These are phyloP conservation scores for Hylodesmum podocarpum DNA, from an alignment of 306 rosid species.

Conservation along the genomic window DNA sequence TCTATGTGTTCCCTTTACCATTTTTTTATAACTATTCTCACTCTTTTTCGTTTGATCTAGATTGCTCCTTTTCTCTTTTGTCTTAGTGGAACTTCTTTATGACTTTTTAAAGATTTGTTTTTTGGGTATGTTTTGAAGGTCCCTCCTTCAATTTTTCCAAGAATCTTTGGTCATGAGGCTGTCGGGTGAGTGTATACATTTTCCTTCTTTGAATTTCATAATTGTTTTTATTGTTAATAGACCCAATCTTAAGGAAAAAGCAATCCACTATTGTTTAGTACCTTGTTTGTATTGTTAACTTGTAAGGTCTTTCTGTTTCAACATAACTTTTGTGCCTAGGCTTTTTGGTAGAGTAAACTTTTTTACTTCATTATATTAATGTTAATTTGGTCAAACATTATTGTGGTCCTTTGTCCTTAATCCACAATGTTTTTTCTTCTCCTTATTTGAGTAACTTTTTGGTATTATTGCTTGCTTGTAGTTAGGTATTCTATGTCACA, in stretches of 20 bases:
- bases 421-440: neutral
- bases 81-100: neutral
- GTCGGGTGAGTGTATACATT: slow-evolving; percentile 54
- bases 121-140: slow-evolving; percentile 36
- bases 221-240: neutral
- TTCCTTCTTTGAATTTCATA: neutral
- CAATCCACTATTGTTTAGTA: neutral
- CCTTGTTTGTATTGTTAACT: neutral
- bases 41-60: neutral
- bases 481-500: neutral
- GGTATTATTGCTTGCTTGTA: slow-evolving; percentile 3
- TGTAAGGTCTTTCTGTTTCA: neutral
- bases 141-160: slow-evolving; percentile 63
- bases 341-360: neutral
- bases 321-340: neutral
- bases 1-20: neutral
- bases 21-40: neutral
- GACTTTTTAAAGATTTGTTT: neutral
- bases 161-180: slow-evolving; percentile 90
- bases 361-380: neutral
- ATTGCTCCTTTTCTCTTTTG: neutral
- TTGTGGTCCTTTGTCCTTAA: neutral
- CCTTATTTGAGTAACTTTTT: neutral
- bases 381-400: neutral
- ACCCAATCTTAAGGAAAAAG: neutral